Conservation (phyloP, 2,329 filamentous ascomycete species). For the Elsinoe ampelina region DNA sequence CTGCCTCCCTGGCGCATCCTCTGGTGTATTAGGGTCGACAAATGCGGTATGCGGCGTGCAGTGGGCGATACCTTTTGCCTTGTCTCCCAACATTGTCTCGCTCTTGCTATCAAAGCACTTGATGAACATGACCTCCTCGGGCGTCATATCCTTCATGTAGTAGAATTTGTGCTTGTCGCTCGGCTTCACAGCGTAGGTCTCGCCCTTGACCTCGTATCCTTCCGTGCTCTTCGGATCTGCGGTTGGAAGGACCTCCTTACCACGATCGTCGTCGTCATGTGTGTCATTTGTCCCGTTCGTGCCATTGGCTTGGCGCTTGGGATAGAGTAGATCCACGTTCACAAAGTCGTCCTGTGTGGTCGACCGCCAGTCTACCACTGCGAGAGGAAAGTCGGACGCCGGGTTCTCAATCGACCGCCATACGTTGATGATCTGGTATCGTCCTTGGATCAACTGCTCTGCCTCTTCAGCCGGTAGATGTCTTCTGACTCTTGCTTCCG, state of each 20-base stretch:
- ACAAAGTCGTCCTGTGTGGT: slow-evolving; percentile 50
- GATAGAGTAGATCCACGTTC: slow-evolving; percentile 54
- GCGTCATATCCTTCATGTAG: slow-evolving; percentile 59
- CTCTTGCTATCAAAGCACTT: slow-evolving; percentile 42
- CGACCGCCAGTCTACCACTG: slow-evolving; percentile 56
- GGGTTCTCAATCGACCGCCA: slow-evolving; percentile 59
- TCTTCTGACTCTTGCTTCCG: slow-evolving; percentile 51
- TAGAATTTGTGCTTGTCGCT: slow-evolving; percentile 53
- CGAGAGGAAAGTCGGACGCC: slow-evolving; percentile 58
- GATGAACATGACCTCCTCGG: slow-evolving; percentile 44
- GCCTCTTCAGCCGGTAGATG: slow-evolving; percentile 50
- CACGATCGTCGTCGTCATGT: slow-evolving; percentile 44
- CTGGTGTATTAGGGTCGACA: slow-evolving; percentile 59
- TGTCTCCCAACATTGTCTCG: slow-evolving; percentile 30
- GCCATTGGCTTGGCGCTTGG: slow-evolving; percentile 29
- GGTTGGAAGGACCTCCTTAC: slow-evolving; percentile 46
- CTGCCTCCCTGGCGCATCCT: slow-evolving; percentile 63
- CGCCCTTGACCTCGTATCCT: slow-evolving; percentile 54
- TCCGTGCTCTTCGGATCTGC: slow-evolving; percentile 43
- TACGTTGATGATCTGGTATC: slow-evolving; percentile 62
- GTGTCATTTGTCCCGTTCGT: slow-evolving; percentile 18
- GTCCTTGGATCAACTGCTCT: slow-evolving; percentile 46
- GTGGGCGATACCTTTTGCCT: slow-evolving; percentile 32
- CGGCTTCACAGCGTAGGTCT: slow-evolving; percentile 52
- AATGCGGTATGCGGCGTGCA: slow-evolving; percentile 67